Base-by-base conservation (phyloP, 1,284 basidiomycete species). In the Tranzscheliella williamsii region DNA sequence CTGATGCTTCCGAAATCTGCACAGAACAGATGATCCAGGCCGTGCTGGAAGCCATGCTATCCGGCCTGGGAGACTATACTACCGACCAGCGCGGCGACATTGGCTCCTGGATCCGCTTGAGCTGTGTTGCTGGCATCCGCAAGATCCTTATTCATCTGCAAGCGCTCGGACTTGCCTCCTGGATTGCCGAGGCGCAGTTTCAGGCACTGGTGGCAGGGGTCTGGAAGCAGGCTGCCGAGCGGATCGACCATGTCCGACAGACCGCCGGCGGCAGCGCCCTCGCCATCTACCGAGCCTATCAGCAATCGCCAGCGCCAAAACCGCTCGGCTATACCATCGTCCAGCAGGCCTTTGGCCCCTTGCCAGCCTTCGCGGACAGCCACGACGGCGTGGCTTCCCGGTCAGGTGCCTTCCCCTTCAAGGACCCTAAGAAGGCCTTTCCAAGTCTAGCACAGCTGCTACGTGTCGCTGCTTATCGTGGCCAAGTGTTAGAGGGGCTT, bases 61-160 rank as follows among this genome's bases (percentile, higher is more conserved):
- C 71, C 12, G 91, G 91, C 2, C 78, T 98, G 30, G 82, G 85
- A 15, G 94, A 99, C 80, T 97, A 97, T 73, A 87, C 90, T 2
- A 86, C 85, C 24, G 95, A 98, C 74, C 89, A 95, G 78, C 84
- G 95, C 48, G 95, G 95, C 4, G 95, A 99, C 73, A 89, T 99
- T 20, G 95, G 95, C 22, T 96, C 93, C 0, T 97, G 93, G 93
- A 84, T 95, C 23, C 87, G 95, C 39, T 82, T 88, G n/a, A 51
- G 85, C 31, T 86, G 85, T 72, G 81, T 90, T 55, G 82, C 82
- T 38, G 85, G 87, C 15, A 71, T 91, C 15, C 32, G 56, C 23
- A 47, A 67, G 87, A 85, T 76, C 82, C 85, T 50, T 69, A 78
- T n/a, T 81, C 83, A 9, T 73, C 89, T 32, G 4, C 18, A 33